A percentile compares a stretch with the other conserved stretches of the same genome.
These are phyloP conservation scores for Amanita pallidorosea DNA, from an alignment of 768 basidiomycete genomes.

Conservation along the genomic window DNA sequence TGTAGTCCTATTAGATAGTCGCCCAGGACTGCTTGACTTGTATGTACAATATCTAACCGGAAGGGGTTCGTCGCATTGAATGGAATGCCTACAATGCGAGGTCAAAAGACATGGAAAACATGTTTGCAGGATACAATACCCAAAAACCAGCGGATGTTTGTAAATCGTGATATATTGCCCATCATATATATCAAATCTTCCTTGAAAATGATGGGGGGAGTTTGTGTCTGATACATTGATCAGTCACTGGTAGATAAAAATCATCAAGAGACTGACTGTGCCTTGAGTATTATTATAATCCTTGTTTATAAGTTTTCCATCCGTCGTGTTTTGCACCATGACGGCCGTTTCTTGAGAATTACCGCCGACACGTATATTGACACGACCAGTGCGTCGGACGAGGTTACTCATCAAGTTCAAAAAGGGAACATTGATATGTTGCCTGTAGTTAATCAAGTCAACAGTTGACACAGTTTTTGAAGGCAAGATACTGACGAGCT, in stretches of 20 bases:
- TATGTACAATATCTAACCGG: conserved; percentile 42
- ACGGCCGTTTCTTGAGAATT: conserved; percentile 67
- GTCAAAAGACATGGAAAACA: not conserved
- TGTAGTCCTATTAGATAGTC: conserved; percentile 56
- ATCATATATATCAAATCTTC: conserved; percentile 58
- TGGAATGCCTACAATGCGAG: conserved; percentile 28
- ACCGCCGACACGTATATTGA: conserved; percentile 65
- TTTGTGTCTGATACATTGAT: conserved; percentile 33
- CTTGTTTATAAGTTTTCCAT: conserved; percentile 43
- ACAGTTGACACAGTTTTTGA: conserved; percentile 13
- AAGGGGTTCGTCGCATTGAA: conserved; percentile 55
- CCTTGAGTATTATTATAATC: conserved; percentile 1
- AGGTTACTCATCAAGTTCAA: conserved; percentile 74
- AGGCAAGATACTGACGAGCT: conserved; percentile 25
- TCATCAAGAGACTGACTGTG: conserved; percentile 13
- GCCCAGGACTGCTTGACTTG: conserved; percentile 54
- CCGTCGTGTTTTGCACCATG: conserved; percentile 36
- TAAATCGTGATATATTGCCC: conserved; percentile 43
- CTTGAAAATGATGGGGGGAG: conserved; percentile 56
- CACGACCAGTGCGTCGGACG: conserved; percentile 47
- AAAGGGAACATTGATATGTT: conserved; percentile 47
- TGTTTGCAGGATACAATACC: not conserved
- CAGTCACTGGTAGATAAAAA: not conserved
- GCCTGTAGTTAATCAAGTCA: conserved; percentile 14
- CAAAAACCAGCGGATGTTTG: conserved; percentile 53